These are phyloP conservation scores for Fraxinus angustifolia DNA, from an alignment of 305 asterid species.

Conservation along the genomic window DNA sequence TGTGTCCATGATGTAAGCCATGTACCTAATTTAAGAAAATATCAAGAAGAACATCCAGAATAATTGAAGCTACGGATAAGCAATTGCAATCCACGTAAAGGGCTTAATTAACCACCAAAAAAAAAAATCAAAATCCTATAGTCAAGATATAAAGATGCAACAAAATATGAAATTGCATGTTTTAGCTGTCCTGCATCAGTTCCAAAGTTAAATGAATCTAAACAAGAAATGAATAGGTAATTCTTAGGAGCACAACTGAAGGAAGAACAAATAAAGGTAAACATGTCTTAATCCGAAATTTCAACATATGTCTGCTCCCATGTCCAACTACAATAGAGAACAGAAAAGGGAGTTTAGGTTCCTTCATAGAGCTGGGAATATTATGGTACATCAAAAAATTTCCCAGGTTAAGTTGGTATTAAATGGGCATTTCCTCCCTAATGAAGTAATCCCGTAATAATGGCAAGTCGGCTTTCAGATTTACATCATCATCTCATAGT, in stretches of 20 bases:
- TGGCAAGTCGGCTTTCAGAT: not conserved
- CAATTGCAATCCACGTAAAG: not conserved
- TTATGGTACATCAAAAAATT: not conserved
- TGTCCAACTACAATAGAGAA: not conserved
- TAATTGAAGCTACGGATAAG: constrained; percentile 3
- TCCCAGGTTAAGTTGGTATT: not conserved
- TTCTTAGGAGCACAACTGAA: constrained; percentile 1
- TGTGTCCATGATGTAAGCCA: constrained; percentile 99
- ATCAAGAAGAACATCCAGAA: constrained; percentile 18
- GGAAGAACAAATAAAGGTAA: not conserved
- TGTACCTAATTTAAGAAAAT: constrained; percentile 56
- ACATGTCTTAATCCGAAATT: not conserved
- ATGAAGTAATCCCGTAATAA: not conserved
- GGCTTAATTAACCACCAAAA: not conserved
- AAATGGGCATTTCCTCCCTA: not conserved
- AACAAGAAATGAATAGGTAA: not conserved
- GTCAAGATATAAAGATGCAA: not conserved
- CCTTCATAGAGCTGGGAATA: constrained; percentile 8
- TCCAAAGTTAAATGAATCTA: not conserved
- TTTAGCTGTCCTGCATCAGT: not conserved
- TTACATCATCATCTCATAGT: not conserved
- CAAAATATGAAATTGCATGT: not conserved
- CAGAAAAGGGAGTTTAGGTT: not conserved
- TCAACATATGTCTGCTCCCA: constrained; percentile 6
- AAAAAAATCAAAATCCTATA: constrained; percentile 8